Evolutionary conservation across 2,329 filamentous ascomycete species (phyloP), one percentile per base, ranked within the genome.

Genomic region (Nigrospora oryzae): DNA sequence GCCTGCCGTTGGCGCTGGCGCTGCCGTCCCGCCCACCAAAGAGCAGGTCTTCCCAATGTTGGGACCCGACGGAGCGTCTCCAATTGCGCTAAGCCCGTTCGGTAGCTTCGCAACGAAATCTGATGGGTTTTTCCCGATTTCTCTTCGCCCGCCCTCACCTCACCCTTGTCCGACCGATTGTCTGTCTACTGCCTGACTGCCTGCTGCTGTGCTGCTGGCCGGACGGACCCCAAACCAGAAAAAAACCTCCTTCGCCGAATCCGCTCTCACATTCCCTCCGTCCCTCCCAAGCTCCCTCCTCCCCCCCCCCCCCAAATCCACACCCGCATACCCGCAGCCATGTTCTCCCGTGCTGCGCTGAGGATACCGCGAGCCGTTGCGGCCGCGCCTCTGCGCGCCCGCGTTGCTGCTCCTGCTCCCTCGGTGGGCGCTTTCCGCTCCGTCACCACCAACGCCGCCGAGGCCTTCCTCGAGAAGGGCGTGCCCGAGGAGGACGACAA

Each of bases 361-460:
- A 75, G 80, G 70, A 71, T 71, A 48, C 68, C 77, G 61, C 74
- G 79, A 64, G 75, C 46, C 28, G 40, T 44, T 23, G 16, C 77
- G 60, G 66, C 64, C 48, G 73, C 74, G 65, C 75, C 81, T 61
- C 64, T 84, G 66, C 72, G 74, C 62, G 62, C 59, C 48, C 61
- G 68, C 58, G 66, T 53, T 45, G 53, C 68, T 52, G 64, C 66
- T 52, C 64, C 68, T 44, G 61, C 65, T 46, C 62, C 73, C 49
- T 59, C 67, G 46, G 67, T 68, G 51, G 64, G 67, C 52, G 71
- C 75, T 56, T 73, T 81, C 64, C 81, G 91, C 65, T 80, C 80
- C 57, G 93, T 98, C 62, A 98, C 93, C 57, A 97, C 93, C 56
- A 85, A 97, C 71, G 93, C 93, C 54, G 93, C 93, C 56, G 91